These are phyloP conservation scores for Haematococcus lacustris DNA, from an alignment of 139 green algal species.

Conservation along the genomic window DNA sequence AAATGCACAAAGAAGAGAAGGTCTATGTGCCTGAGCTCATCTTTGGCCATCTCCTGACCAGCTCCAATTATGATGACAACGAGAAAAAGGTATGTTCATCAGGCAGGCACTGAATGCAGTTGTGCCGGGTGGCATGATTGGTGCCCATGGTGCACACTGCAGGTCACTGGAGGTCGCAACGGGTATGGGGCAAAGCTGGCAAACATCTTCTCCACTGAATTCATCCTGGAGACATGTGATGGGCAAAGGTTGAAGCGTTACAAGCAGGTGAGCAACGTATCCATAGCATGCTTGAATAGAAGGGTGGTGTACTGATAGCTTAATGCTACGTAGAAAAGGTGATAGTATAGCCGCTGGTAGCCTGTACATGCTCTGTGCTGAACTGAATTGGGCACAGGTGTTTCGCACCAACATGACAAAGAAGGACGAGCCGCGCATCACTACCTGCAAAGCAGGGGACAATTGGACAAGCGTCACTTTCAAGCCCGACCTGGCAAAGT, in stretches of 20 bases:
- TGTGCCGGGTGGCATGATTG: too few species aligned
- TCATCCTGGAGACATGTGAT: constrained; percentile 93
- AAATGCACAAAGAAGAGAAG: constrained; percentile 90
- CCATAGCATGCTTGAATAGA: too few species aligned
- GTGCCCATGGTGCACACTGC: constrained; percentile 1
- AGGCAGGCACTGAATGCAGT: too few species aligned
- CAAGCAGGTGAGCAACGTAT: constrained; percentile 66
- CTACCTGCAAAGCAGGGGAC: constrained; percentile 77
- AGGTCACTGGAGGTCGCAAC: constrained; percentile 96
- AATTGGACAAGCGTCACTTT: constrained; percentile 98
- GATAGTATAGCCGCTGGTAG: too few species aligned
- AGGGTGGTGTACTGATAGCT: too few species aligned
- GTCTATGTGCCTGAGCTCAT: constrained; percentile 98
- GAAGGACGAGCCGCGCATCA: constrained; percentile 56
- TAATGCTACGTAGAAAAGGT: too few species aligned
- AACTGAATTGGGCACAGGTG: too few species aligned
- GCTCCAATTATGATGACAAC: constrained; percentile 97
- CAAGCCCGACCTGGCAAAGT: constrained; percentile 91
- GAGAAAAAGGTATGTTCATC: constrained; percentile 94
- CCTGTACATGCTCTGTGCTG: too few species aligned
- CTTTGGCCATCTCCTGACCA: constrained; percentile 97
- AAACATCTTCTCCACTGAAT: constrained; percentile 99
- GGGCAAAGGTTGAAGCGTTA: constrained; percentile 76
- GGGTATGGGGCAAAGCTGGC: constrained; percentile 98
- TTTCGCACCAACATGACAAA: constrained; percentile 78